These are phyloP conservation scores for Sinapis alba DNA, from an alignment of 441 rosid species.

Conservation along the genomic window DNA sequence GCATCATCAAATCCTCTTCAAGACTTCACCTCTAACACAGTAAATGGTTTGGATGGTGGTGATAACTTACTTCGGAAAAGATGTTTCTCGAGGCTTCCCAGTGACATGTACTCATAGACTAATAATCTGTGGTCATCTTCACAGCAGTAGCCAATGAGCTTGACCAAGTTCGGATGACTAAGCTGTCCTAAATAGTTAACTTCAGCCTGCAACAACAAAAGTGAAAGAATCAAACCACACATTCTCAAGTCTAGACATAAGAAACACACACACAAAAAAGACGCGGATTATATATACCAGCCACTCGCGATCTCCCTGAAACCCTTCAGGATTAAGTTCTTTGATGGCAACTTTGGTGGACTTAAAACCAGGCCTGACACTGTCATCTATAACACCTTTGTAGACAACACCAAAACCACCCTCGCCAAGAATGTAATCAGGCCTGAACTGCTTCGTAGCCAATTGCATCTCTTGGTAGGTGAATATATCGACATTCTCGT, in stretches of 20 bases:
- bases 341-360: constrained; percentile 80
- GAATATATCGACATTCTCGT: constrained; percentile 77
- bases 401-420: constrained; percentile 98
- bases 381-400: constrained; percentile 81
- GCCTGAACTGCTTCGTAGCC: constrained; percentile 88
- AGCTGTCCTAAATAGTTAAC: constrained; percentile 95
- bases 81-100: constrained; percentile 95
- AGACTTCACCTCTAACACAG: neutral
- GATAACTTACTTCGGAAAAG: constrained; percentile 68
- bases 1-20: neutral
- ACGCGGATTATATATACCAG: constrained; percentile 54
- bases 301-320: constrained; percentile 99
- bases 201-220: constrained; percentile 69
- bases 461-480: constrained; percentile 78
- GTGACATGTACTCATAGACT: constrained; percentile 94
- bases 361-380: constrained; percentile 62
- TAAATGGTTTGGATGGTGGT: neutral
- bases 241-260: neutral
- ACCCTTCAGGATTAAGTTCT: constrained; percentile 93
- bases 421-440: constrained; percentile 88
- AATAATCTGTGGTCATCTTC: constrained; percentile 94
- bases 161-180: constrained; percentile 92
- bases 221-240: neutral
- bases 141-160: constrained; percentile 97
- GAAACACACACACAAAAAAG: no score